Percentiles rank a stretch among this genome's conserved stretches.
Conservation (phyloP, 345 rosid genomes). For the Bruguiera parviflora region DNA sequence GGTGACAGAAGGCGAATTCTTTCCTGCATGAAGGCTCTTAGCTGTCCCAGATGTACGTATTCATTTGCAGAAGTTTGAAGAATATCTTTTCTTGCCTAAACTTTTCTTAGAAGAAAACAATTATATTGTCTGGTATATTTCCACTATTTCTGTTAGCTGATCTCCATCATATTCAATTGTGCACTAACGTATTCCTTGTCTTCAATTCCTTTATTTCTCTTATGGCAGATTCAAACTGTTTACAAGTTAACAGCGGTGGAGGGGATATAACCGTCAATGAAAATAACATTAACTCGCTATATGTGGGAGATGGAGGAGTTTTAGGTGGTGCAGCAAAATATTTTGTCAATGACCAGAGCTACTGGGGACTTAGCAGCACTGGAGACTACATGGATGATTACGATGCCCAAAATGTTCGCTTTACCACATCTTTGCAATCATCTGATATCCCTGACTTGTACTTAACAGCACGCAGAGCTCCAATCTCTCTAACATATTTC, state of each 20-base stretch:
- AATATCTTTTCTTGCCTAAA: not conserved
- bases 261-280: conserved; percentile 30
- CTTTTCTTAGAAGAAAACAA: too few relatives aligned
- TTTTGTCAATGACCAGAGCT: conserved; percentile 24
- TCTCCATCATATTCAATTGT: too few relatives aligned
- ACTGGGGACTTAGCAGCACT: conserved; percentile 72
- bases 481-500: conserved; percentile 64
- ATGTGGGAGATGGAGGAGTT: conserved; percentile 50
- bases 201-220: not conserved
- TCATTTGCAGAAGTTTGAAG: not conserved
- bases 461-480: conserved; percentile 47
- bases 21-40: conserved; percentile 51
- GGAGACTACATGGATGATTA: conserved; percentile 70
- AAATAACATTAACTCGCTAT: conserved; percentile 28
- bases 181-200: not conserved
- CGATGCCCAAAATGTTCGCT: conserved; percentile 37
- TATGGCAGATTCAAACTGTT: conserved; percentile 45
- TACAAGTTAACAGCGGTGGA: conserved; percentile 69
- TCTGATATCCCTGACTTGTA: conserved; percentile 43
- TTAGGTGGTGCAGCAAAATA: conserved; percentile 53
- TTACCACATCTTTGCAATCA: conserved; percentile 22
- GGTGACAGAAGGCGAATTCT: conserved; percentile 37
- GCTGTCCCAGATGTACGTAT: conserved; percentile 44
- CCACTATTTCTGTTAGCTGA: too few relatives aligned
- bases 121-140: too few relatives aligned